Evolutionary conservation across 805 yeast genomes (phyloP).

Genomic region (Scheffersomyces spartinae): DNA sequence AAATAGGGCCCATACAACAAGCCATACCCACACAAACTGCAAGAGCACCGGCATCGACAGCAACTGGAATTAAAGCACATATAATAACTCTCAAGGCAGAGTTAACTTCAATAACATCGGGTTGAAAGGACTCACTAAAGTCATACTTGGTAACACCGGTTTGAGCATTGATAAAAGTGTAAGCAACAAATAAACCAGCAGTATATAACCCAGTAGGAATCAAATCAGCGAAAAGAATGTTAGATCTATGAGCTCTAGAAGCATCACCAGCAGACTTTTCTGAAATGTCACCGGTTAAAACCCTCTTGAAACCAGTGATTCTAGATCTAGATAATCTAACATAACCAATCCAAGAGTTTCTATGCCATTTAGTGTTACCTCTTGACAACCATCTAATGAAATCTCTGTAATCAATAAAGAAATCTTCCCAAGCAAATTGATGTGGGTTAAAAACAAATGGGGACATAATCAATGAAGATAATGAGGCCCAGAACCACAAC

Average conservation of each 20-base stretch:
- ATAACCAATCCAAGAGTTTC: constrained; percentile 83
- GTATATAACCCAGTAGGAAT: constrained; percentile 62
- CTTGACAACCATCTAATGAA: constrained; percentile 85
- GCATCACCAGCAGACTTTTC: constrained; percentile 61
- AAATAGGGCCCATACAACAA: constrained; percentile 95
- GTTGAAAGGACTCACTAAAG: constrained; percentile 23
- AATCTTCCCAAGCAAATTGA: constrained; percentile 93
- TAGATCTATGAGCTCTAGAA: constrained; percentile 67
- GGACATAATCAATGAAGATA: constrained; percentile 77
- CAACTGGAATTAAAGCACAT: constrained; percentile 87
- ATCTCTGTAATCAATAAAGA: constrained; percentile 92
- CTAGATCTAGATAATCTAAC: constrained; percentile 74
- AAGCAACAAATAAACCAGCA: constrained; percentile 62
- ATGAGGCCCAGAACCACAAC: constrained; percentile 94
- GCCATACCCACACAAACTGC: constrained; percentile 70
- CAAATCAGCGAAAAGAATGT: constrained; percentile 71
- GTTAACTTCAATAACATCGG: constrained; percentile 42
- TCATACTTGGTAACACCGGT: constrained; percentile 63
- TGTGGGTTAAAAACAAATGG: constrained; percentile 97
- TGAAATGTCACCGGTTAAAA: constrained; percentile 51
- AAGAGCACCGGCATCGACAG: constrained; percentile 75
- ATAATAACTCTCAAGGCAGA: constrained; percentile 61
- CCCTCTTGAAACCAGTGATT: constrained; percentile 83
- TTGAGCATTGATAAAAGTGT: constrained; percentile 74
- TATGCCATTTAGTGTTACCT: constrained; percentile 83